Conservation (phyloP, 495 filamentous ascomycete species). For the Beverwykella pulmonaria region DNA sequence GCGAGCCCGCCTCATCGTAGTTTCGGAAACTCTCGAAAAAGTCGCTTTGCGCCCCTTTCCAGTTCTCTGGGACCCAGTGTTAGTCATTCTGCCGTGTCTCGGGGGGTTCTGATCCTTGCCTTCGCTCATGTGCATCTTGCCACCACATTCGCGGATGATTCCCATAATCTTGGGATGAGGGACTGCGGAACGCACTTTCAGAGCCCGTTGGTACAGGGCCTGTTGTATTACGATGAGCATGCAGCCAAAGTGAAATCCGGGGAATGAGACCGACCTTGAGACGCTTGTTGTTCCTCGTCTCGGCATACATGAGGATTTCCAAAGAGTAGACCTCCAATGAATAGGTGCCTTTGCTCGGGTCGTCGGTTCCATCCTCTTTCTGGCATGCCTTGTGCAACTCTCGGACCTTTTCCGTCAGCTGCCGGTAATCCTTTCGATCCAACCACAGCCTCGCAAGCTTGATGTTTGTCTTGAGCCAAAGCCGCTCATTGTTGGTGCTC, state of each 20-base stretch:
- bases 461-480: conserved; percentile 98
- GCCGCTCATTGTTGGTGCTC: conserved; percentile 93
- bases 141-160: conserved; percentile 96
- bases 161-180: conserved; percentile 99
- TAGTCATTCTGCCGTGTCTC: conserved; percentile 10
- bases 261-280: conserved; percentile 63
- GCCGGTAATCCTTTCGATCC: conserved; percentile 83
- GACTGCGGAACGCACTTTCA: conserved; percentile 90
- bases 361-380: conserved; percentile 84
- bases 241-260: conserved; percentile 17
- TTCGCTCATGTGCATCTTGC: conserved; percentile 99
- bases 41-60: conserved; percentile 94
- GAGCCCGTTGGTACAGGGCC: conserved; percentile 83
- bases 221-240: conserved; percentile 38
- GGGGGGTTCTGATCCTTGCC: conserved; percentile 39
- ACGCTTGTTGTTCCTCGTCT: conserved; percentile 95
- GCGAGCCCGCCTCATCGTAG: conserved; percentile 95
- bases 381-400: conserved; percentile 91
- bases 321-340: conserved; percentile 93
- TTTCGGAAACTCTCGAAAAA: conserved; percentile 99
- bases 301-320: conserved; percentile 98
- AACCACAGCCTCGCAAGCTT: conserved; percentile 91
- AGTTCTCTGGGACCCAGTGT: conserved; percentile 73
- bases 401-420: conserved; percentile 79
- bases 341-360: conserved; percentile 95